Base-by-base conservation (phyloP, 805 yeast species). In the Saccharomycodes ludwigii region DNA sequence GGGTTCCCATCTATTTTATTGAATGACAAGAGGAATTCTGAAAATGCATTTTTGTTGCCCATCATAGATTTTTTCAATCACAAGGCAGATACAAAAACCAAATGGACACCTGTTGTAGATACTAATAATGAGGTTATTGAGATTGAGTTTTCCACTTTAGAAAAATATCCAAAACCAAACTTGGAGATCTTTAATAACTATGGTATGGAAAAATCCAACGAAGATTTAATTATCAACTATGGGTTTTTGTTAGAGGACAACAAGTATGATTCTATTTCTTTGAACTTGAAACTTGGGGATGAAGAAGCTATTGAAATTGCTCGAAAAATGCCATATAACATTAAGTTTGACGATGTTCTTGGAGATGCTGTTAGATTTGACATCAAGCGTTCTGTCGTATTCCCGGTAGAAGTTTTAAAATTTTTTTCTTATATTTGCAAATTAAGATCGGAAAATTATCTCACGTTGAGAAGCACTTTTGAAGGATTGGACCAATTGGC, bases 11-110 rank as follows among this genome's bases (percentile, higher is more conserved):
- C 70, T 30, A 53, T 81, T 24, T 46, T 84, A n/a, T 40, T 73
- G n/a, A 40, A 49, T 1, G 44, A 41, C 1, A 50, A 56, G 15
- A 56, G 51, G n/a, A 66, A 65, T 37, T 32, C 58, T n/a, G 54
- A 56, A 24, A 69, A 66, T 38, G 83, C 81, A 5, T 75, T 86
- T 63, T 57, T 86, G 16, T 53, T 78, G 15, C 96, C 96, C 2
- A 47, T 86, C 8, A 66, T 83, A 10, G 96, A 86, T 48, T 54
- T 83, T 12, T 55, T 85, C 32, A 86, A 86, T 47, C 96, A 86
- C 52, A 56, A 67, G 36, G 73, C 76, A 6, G 54, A 48, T 20
- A 59, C 76, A 0, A 59, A 68, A 13, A 86, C 83, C 1, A 56
- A 67, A 13, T 86, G 96, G 96, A 45, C 41, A 2, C 46, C 39